A percentile compares a stretch with the other conserved stretches of the same genome.
phyloP scores from a whole-genome alignment of 163 green algal genomes.

The Volvox carteri region DNA sequence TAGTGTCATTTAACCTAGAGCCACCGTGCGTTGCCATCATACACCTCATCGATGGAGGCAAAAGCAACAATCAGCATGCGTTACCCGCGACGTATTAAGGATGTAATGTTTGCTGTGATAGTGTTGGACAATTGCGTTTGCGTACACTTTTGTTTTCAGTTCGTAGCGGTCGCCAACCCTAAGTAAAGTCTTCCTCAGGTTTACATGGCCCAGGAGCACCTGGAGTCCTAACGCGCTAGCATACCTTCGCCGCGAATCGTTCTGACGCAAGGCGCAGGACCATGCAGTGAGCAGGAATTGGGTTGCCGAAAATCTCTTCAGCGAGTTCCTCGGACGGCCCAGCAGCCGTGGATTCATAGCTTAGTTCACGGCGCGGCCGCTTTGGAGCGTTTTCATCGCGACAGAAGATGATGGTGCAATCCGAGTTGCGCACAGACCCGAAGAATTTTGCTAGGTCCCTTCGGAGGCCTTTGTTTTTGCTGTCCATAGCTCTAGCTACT shows the following conservation, averaged over 20 bases:
- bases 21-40: no score
- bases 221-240: neutral
- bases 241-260: neutral
- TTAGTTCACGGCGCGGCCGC: neutral
- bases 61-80: no score
- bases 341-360: neutral
- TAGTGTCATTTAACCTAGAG: no score
- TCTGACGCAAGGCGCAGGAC: conserved; percentile 4
- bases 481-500: no score
- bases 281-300: neutral
- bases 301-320: neutral
- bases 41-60: no score
- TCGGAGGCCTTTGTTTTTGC: no score
- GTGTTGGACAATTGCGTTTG: neutral
- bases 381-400: neutral
- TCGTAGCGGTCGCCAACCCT: neutral
- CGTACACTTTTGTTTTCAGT: neutral
- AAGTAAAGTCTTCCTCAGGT: neutral
- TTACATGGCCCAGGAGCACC: neutral
- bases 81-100: neutral
- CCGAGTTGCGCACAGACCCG: no score
- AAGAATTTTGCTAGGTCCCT: no score
- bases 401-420: neutral
- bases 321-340: no score
- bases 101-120: neutral